These are phyloP conservation scores for Aspergillus candidus DNA, from an alignment of 2,329 filamentous ascomycete genomes.

Conservation along the genomic window DNA sequence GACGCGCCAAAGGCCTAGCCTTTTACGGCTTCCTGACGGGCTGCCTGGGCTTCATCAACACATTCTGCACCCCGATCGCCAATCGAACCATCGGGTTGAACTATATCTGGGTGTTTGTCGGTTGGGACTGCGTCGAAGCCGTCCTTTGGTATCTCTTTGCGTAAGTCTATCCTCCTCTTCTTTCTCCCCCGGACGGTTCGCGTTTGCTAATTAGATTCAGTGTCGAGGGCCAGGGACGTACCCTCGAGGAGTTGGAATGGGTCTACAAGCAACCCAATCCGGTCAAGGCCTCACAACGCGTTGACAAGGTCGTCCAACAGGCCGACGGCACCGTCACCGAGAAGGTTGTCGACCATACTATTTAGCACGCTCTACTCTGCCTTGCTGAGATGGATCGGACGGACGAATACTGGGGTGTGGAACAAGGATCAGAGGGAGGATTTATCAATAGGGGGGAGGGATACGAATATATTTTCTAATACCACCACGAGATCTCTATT, in stretches of 20 bases:
- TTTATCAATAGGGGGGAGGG: no score
- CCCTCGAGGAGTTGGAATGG: constrained; percentile 48
- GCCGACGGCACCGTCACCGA: constrained; percentile 43
- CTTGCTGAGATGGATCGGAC: no score
- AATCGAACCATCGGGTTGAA: constrained; percentile 2
- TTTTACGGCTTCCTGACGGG: constrained; percentile 8
- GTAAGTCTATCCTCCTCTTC: neutral
- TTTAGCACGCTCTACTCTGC: no score
- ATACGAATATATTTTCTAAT: no score
- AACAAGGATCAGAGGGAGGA: no score
- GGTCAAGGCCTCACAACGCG: constrained; percentile 45
- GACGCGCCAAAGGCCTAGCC: constrained; percentile 6
- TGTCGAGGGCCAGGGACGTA: constrained; percentile 47
- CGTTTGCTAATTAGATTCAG: constrained; percentile 18
- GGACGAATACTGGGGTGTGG: no score
- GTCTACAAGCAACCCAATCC: constrained; percentile 47
- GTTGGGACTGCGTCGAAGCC: constrained; percentile 7
- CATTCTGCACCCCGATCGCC: constrained; percentile 4
- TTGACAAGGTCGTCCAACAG: constrained; percentile 46
- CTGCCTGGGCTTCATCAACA: constrained; percentile 6
- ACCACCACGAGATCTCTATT: no score
- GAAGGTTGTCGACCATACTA: constrained; percentile 33
- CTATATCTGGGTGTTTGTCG: constrained; percentile 8
- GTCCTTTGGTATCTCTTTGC: constrained; percentile 4
- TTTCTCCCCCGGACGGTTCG: neutral